phyloP scores from a whole-genome alignment of 805 yeast species.

The Metschnikowia cubensis region DNA sequence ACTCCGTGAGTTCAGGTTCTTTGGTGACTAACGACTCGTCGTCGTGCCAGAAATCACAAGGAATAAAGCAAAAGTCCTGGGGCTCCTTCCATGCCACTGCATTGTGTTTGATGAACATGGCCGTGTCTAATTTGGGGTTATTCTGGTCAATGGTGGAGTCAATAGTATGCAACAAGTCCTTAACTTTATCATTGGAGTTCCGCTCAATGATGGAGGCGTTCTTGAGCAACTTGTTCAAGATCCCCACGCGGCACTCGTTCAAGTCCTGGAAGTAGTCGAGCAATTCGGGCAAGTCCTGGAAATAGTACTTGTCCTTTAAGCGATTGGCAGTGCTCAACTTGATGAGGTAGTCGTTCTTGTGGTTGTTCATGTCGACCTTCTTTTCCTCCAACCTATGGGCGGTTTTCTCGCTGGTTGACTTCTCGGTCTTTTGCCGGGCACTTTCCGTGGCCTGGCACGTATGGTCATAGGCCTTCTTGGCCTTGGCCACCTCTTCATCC shows the following conservation, averaged over 20 bases:
- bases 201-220: conserved; percentile 60
- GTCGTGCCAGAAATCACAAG: conserved; percentile 95
- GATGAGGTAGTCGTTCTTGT: conserved; percentile 81
- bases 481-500: conserved; percentile 56
- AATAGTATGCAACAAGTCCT: conserved; percentile 48
- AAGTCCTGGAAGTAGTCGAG: conserved; percentile 81
- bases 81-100: conserved; percentile 76
- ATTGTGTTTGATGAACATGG: conserved; percentile 93
- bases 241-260: conserved; percentile 71
- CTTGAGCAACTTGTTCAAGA: conserved; percentile 65
- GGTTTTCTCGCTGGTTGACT: conserved; percentile 46
- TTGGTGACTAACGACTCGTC: conserved; percentile 69
- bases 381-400: conserved; percentile 55
- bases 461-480: conserved; percentile 76
- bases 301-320: conserved; percentile 85
- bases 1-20: conserved; percentile 53
- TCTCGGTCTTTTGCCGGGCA: conserved; percentile 71
- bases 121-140: conserved; percentile 68
- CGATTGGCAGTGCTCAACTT: conserved; percentile 83
- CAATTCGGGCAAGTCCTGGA: conserved; percentile 89
- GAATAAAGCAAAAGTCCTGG: conserved; percentile 75
- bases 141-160: conserved; percentile 63
- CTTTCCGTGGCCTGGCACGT: conserved; percentile 76
- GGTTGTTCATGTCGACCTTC: conserved; percentile 76
- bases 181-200: conserved; percentile 40